phyloP scores from a whole-genome alignment of 768 basidiomycete genomes.

The Ephemerocybe angulata region DNA sequence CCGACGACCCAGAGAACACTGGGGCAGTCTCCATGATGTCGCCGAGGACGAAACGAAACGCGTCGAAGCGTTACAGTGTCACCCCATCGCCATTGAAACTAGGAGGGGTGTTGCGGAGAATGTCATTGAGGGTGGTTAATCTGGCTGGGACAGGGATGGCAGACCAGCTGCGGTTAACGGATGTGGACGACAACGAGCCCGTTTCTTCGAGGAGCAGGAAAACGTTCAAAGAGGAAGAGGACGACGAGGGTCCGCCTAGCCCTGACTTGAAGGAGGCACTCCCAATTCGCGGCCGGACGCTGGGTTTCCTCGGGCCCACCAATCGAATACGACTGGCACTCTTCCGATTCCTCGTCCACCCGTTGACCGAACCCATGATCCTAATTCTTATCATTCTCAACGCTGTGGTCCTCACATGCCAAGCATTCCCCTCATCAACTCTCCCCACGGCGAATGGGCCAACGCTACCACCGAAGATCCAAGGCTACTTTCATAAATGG shows the following conservation, averaged over 20 bases:
- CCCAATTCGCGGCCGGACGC: constrained; percentile 71
- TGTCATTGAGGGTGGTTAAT: constrained; percentile 81
- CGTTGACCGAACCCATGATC: constrained; percentile 83
- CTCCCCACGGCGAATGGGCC: constrained; percentile 42
- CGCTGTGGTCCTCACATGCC: constrained; percentile 76
- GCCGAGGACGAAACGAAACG: constrained; percentile 33
- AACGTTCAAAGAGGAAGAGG: constrained; percentile 30
- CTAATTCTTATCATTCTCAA: constrained; percentile 81
- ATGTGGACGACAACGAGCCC: constrained; percentile 45
- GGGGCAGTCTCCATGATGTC: constrained; percentile 30
- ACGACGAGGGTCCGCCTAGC: constrained; percentile 32
- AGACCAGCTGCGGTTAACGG: constrained; percentile 52
- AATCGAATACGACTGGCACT: constrained; percentile 61
- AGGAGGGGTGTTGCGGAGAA: constrained; percentile 56
- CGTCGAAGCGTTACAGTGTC: constrained; percentile 49
- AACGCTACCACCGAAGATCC: constrained; percentile 38
- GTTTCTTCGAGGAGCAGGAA: constrained; percentile 17
- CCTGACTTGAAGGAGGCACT: constrained; percentile 42
- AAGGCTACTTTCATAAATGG: constrained; percentile 85
- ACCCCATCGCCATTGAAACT: constrained; percentile 58
- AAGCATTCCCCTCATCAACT: constrained; percentile 63
- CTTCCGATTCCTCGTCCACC: constrained; percentile 64
- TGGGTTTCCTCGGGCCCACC: constrained; percentile 71
- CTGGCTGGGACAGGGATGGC: constrained; percentile 60
- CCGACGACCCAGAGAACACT: constrained; percentile 48